Base-by-base conservation (phyloP, 2,329 filamentous ascomycete species). In the Aureobasidium pullulans region DNA sequence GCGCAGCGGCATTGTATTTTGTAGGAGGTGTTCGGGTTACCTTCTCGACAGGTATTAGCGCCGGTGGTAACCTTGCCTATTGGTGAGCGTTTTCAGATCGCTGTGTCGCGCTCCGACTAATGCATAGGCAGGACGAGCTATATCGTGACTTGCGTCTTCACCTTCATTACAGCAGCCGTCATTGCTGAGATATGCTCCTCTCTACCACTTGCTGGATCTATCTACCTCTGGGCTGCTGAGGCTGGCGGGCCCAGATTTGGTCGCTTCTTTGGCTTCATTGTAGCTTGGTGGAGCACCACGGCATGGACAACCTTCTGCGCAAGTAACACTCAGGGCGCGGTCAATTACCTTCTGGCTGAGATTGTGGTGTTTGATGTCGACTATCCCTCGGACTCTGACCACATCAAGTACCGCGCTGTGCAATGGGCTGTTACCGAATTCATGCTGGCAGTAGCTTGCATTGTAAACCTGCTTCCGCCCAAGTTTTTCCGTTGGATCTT, bases 241-340 rank as follows among this genome's bases (percentile, higher is more conserved):
- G 75, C 81, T 15, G 81, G 81, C 47, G 81, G 81, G 5, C 79
- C 76, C 31, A 74, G 75, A 23, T 84, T 74, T 63, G 81, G 81
- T 13, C 70, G 81, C 32, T 71, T 84, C 0, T 76, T 84, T 58
- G 81, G 81, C 13, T 84, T 83, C 67, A 71, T 83, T n/a, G 82
- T 84, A n/a, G 82, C 82, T 0, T 84, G 81, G 82, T 84, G 82
- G 82, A 81, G 78, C 65, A 84, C 81, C 0, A 84, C 81, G 0
- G 82, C 82, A 0, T 84, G 82, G 82, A 84, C 82, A 1, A 84
- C 72, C 4, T 74, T 74, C 59, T 65, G 70, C 42, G 67, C 72
- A 13, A 68, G 65, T 54, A 67, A 69, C 54, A 70, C 67, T 29
- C 72, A 73, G 59, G 71, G 71, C 15, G 67, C 72, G 1, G 72